Evolutionary conservation across 139 green algal species (phyloP).

Genomic region (Prasinococcaceae sp.): DNA sequence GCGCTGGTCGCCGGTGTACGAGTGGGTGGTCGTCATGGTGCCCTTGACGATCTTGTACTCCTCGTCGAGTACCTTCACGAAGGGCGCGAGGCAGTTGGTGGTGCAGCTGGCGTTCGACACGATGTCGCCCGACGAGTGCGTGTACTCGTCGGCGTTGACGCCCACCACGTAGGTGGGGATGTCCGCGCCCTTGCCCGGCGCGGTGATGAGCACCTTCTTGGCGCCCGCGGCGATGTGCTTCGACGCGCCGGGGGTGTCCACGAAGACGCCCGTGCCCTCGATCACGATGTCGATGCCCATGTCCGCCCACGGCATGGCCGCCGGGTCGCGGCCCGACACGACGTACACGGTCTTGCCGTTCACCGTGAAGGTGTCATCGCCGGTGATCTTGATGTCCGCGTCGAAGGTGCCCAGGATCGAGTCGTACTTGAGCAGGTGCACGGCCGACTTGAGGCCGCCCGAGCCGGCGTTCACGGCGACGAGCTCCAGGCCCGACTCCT

Average conservation of each 20-base stretch:
- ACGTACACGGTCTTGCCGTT: constrained; percentile 89
- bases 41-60: constrained; percentile 99
- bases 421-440: constrained; percentile 99
- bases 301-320: constrained; percentile 84
- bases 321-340: constrained; percentile 85
- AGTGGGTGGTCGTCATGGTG: constrained; percentile 98
- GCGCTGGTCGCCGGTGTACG: constrained; percentile 97
- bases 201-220: constrained; percentile 99
- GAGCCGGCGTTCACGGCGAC: constrained; percentile 91
- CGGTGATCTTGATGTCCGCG: constrained; percentile 83
- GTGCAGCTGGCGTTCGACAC: constrained; percentile 98
- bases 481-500: constrained; percentile 48
- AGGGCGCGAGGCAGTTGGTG: constrained; percentile 99
- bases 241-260: constrained; percentile 64
- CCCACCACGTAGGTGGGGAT: constrained; percentile 97
- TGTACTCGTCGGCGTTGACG: constrained; percentile 86
- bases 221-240: constrained; percentile 89
- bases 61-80: constrained; percentile 97
- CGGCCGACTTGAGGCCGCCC: constrained; percentile 91
- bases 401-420: constrained; percentile 90
- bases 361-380: constrained; percentile 74
- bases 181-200: constrained; percentile 89
- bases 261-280: constrained; percentile 93
- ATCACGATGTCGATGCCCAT: constrained; percentile 89
- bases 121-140: constrained; percentile 34